These are phyloP conservation scores for Reutealis trisperma DNA, from an alignment of 345 rosid species.

Conservation along the genomic window DNA sequence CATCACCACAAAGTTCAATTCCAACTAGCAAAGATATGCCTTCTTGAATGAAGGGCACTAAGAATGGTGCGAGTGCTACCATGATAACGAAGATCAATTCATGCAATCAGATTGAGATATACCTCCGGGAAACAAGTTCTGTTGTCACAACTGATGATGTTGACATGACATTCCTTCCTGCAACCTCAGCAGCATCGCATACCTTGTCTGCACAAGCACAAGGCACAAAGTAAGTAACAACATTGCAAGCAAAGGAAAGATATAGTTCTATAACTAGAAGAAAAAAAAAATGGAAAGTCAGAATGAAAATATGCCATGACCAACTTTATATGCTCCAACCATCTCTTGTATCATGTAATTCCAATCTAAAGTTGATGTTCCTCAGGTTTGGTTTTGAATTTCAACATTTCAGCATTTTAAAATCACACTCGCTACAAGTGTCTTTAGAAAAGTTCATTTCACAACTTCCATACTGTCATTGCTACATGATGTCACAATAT, in stretches of 20 bases:
- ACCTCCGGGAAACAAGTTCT: conserved; percentile 78
- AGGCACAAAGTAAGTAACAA: background rate
- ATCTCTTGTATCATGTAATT: background rate
- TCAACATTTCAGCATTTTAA: background rate
- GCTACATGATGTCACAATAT: background rate
- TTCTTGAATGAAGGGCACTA: background rate
- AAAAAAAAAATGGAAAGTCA: background rate
- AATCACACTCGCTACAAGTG: background rate
- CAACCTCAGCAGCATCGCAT: conserved; percentile 89
- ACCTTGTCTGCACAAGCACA: conserved; percentile 46
- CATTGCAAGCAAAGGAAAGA: background rate
- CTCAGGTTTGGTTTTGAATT: background rate
- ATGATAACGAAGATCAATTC: background rate
- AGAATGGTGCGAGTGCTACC: background rate
- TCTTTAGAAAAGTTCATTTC: background rate
- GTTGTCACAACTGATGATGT: conserved; percentile 86
- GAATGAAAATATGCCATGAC: background rate
- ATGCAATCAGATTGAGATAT: background rate
- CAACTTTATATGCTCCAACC: background rate
- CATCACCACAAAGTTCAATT: conserved; percentile 5
- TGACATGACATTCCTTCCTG: conserved; percentile 90
- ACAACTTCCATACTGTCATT: background rate
- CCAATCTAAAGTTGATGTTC: background rate
- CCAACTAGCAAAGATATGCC: conserved; percentile 7
- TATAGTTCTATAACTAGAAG: background rate